Percentiles rank a stretch among this genome's conserved stretches.
These are phyloP conservation scores for Sphaceloma murrayae DNA, from an alignment of 2,329 filamentous ascomycete genomes.

Conservation along the genomic window DNA sequence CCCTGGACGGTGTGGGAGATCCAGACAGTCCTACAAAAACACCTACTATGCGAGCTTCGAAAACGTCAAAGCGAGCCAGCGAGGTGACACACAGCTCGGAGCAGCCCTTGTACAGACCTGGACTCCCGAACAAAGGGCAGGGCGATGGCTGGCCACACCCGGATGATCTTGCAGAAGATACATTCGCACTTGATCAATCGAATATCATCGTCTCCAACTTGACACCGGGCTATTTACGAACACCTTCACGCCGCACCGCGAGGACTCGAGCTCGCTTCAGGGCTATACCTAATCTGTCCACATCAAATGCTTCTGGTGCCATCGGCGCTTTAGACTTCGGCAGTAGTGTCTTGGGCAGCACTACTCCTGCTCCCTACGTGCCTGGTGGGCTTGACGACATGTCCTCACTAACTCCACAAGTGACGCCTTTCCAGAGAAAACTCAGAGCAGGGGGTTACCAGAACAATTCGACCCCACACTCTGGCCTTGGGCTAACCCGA, in stretches of 20 bases:
- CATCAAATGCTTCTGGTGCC: slow-evolving; percentile 5
- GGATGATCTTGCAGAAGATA: slow-evolving; percentile 25
- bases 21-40: slow-evolving; percentile 16
- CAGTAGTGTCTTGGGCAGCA: slow-evolving; percentile 13
- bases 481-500: background rate
- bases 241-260: slow-evolving; percentile 36
- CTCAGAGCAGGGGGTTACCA: slow-evolving; percentile 28
- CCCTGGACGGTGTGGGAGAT: slow-evolving; percentile 18
- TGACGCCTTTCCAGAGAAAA: slow-evolving; percentile 33
- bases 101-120: no score
- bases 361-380: slow-evolving; percentile 16
- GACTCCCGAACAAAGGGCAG: slow-evolving; percentile 22
- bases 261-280: slow-evolving; percentile 26
- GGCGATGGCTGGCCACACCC: slow-evolving; percentile 33
- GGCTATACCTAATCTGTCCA: slow-evolving; percentile 12
- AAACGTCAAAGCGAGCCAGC: background rate
- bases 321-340: slow-evolving; percentile 5
- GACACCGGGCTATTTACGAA: slow-evolving; percentile 38
- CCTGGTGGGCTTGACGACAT: slow-evolving; percentile 18
- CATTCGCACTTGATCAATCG: no score
- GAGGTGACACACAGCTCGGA: no score
- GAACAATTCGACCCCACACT: slow-evolving; percentile 14
- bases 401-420: slow-evolving; percentile 26
- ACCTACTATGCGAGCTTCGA: background rate
- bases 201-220: no score